A percentile compares a stretch with the other conserved stretches of the same genome.
Conservation (phyloP, 441 rosid genomes). For the Metrosideros polymorpha region DNA sequence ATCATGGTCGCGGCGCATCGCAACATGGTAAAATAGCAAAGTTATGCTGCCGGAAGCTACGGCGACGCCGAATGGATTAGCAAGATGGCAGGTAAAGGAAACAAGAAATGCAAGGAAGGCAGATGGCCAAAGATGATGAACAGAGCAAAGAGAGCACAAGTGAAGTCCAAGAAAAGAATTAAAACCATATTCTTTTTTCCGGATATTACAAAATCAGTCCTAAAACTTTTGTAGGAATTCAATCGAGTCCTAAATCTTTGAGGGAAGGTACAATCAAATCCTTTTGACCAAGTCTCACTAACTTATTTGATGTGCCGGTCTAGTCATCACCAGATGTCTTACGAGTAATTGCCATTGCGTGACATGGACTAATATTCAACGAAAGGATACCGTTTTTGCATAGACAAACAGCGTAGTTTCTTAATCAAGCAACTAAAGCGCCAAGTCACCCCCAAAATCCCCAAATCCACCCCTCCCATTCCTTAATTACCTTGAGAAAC, state of each 20-base stretch:
- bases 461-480: neutral
- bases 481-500: neutral
- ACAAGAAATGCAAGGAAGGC: neutral
- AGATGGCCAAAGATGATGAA: neutral
- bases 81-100: neutral
- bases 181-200: neutral
- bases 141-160: neutral
- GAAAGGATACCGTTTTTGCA: neutral
- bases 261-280: neutral
- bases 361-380: neutral
- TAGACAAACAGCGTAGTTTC: neutral
- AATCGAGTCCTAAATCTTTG: neutral
- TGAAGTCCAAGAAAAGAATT: neutral
- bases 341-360: neutral
- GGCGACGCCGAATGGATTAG: neutral
- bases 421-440: neutral
- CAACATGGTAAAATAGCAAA: neutral
- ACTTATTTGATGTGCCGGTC: neutral
- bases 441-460: neutral
- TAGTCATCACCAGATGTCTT: accelerated
- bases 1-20: neutral
- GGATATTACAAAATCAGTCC: neutral
- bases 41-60: neutral
- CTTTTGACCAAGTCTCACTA: neutral
- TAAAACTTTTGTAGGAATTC: neutral